Conservation (phyloP, 805 yeast genomes). For the Yarrowia sp. region DNA sequence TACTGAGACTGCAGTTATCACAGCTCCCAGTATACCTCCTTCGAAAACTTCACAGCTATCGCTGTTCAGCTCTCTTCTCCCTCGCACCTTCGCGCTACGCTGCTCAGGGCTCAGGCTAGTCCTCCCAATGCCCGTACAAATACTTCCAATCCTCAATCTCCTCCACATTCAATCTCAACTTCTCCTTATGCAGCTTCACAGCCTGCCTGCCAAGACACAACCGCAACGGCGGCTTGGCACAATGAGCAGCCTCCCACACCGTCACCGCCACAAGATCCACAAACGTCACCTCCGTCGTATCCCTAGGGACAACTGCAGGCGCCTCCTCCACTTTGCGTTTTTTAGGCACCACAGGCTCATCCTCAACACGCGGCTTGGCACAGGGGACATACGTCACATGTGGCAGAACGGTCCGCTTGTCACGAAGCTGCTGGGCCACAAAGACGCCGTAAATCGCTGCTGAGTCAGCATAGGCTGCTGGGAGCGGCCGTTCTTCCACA, state of each 20-base stretch:
- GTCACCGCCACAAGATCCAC: slow-evolving; percentile 32
- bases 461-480: neutral
- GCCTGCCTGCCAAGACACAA: slow-evolving; percentile 35
- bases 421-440: neutral
- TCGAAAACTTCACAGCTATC: too few relatives aligned
- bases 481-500: neutral
- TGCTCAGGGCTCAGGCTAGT: neutral
- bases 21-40: too few relatives aligned
- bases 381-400: neutral
- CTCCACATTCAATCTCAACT: slow-evolving; percentile 36
- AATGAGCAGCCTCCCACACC: slow-evolving; percentile 34
- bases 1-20: too few relatives aligned
- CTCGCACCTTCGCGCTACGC: too few relatives aligned
- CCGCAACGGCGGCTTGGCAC: slow-evolving; percentile 35
- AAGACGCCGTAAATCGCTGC: slow-evolving; percentile 15
- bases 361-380: neutral
- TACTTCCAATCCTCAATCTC: slow-evolving; percentile 42
- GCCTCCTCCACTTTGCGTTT: neutral
- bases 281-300: slow-evolving; percentile 24
- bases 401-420: neutral
- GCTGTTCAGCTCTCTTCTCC: too few relatives aligned
- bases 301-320: neutral
- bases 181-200: slow-evolving; percentile 32
- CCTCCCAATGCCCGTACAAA: slow-evolving; percentile 31
- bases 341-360: neutral